Conservation (phyloP, 208 protist species). For the Leishmania guyanensis region DNA sequence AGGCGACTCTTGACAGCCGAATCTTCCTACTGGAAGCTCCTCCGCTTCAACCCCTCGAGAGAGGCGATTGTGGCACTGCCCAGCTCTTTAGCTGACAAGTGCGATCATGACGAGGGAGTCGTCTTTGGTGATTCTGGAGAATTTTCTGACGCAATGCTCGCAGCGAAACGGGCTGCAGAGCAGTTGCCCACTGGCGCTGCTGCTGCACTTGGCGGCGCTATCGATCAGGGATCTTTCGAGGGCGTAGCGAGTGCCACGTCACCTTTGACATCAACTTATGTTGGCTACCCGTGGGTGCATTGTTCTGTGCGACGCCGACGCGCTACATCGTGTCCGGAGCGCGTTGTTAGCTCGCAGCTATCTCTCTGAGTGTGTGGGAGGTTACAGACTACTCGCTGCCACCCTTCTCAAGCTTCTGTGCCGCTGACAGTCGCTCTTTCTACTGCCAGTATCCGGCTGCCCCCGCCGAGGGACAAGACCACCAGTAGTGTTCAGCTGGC, state of each 20-base stretch:
- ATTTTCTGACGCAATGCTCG: not conserved
- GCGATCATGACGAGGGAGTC: not conserved
- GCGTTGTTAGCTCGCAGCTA: not conserved
- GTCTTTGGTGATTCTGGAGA: not conserved
- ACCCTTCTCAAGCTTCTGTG: conserved; percentile 25
- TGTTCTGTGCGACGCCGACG: not conserved
- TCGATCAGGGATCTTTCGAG: not conserved
- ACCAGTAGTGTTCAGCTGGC: not conserved
- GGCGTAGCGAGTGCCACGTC: not conserved
- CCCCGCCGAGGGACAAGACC: not conserved
- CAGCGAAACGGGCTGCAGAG: not conserved
- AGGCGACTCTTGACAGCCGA: conserved; percentile 25
- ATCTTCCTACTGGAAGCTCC: conserved; percentile 53
- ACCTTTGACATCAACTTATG: conserved; percentile 8
- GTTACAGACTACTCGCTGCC: conserved; percentile 5
- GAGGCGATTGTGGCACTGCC: conserved; percentile 5
- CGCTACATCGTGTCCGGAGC: conserved; percentile 20
- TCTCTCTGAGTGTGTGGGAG: not conserved
- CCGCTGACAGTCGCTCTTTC: conserved; percentile 16
- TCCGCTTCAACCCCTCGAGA: conserved; percentile 29
- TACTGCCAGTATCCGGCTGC: conserved; percentile 2
- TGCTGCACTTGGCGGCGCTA: not conserved
- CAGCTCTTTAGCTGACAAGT: not conserved
- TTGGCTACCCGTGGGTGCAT: conserved; percentile 9
- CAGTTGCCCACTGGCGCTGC: not conserved